A percentile compares a stretch with the other conserved stretches of the same genome.
These are phyloP conservation scores for Collybia nuda DNA, from an alignment of 768 basidiomycete species.

Conservation along the genomic window DNA sequence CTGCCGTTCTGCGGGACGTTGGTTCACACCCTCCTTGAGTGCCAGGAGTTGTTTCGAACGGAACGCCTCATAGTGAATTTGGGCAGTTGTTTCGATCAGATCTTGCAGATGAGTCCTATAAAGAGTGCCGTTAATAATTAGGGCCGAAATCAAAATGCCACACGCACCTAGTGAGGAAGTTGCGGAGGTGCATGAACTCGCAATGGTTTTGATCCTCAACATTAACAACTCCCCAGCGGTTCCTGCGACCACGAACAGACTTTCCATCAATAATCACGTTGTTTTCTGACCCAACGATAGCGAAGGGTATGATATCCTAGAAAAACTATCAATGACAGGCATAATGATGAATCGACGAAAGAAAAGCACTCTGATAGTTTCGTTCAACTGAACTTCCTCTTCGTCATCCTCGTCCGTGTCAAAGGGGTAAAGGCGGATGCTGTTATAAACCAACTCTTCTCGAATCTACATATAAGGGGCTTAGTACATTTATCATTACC, in stretches of 20 bases:
- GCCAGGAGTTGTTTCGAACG: conserved; percentile 96
- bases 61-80: conserved; percentile 99
- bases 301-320: conserved; percentile 94
- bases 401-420: conserved; percentile 95
- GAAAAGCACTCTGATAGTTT: conserved; percentile 76
- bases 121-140: neutral
- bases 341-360: too few relatives aligned
- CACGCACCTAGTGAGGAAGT: conserved; percentile 88
- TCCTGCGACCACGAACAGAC: conserved; percentile 93
- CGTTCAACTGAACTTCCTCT: conserved; percentile 89
- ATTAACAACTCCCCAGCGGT: conserved; percentile 98
- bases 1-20: conserved; percentile 51
- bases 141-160: neutral
- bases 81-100: conserved; percentile 97
- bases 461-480: conserved; percentile 67
- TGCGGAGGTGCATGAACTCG: conserved; percentile 96
- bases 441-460: conserved; percentile 87
- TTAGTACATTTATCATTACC: conserved; percentile 7
- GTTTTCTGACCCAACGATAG: conserved; percentile 95
- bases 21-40: conserved; percentile 91
- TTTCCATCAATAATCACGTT: conserved; percentile 96
- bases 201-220: conserved; percentile 96
- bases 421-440: conserved; percentile 94
- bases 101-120: conserved; percentile 94
- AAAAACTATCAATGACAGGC: conserved; percentile 1